These are phyloP conservation scores for Geotrichum fermentans DNA, from an alignment of 1,139 yeast genomes.

Conservation along the genomic window DNA sequence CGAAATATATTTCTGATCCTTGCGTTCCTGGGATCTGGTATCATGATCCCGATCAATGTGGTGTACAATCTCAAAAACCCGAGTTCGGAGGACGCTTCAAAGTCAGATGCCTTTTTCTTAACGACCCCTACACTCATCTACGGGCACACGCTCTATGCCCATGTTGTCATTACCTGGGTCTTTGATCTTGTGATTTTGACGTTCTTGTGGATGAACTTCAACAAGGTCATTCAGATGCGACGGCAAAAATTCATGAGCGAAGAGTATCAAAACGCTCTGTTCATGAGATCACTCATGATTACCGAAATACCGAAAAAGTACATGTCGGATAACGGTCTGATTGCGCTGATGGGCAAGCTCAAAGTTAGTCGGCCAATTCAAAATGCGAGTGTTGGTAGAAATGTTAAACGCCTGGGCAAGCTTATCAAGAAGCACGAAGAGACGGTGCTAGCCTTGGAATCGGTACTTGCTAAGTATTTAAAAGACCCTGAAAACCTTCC, in stretches of 20 bases:
- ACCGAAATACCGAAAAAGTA: conserved; percentile 34
- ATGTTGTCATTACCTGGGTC: conserved; percentile 37
- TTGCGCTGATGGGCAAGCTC: conserved; percentile 23
- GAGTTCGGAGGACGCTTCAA: conserved; percentile 26
- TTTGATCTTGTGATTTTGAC: conserved; percentile 30
- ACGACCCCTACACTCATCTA: conserved; percentile 38
- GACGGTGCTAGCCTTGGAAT: conserved; percentile 32
- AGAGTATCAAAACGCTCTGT: conserved; percentile 32
- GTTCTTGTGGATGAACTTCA: conserved; percentile 34
- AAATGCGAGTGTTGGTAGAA: conserved; percentile 37
- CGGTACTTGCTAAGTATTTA: conserved; percentile 35
- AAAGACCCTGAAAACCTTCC: conserved; percentile 31
- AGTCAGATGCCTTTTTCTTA: conserved; percentile 36
- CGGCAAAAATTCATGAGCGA: conserved; percentile 29
- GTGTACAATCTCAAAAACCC: conserved; percentile 31
- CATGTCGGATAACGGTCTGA: conserved; percentile 32
- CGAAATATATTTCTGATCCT: conserved; percentile 35
- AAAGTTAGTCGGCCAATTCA: conserved; percentile 25
- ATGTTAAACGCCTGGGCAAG: conserved; percentile 31
- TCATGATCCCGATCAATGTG: conserved; percentile 40
- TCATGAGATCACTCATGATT: conserved; percentile 37
- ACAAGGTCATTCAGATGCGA: conserved; percentile 32
- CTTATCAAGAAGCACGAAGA: conserved; percentile 32
- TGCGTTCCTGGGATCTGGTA: conserved; percentile 35
- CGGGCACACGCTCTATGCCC: conserved; percentile 36